Conservation (phyloP, 176 grass and related monocot genomes). For the Oryza rufipogon region DNA sequence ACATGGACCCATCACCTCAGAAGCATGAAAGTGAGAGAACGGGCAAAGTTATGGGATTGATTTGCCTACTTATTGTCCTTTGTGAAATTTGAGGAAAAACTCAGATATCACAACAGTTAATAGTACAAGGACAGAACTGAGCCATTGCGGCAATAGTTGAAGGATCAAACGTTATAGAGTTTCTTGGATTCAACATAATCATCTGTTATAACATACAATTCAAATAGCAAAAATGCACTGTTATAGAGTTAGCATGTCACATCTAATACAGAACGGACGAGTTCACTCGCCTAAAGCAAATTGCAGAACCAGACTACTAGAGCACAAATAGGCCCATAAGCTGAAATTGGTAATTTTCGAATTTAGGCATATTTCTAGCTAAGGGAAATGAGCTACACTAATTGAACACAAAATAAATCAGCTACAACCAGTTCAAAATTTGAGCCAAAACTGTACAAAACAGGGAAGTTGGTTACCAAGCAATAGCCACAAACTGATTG, state of each 20-base stretch:
- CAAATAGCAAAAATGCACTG: neutral
- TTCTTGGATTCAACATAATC: neutral
- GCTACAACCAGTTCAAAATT: neutral
- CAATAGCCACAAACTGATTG: neutral
- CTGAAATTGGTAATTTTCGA: neutral
- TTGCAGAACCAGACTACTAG: neutral
- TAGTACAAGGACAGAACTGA: neutral
- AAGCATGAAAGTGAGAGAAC: neutral
- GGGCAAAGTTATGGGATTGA: neutral
- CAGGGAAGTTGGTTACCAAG: neutral
- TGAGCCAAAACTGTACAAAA: neutral
- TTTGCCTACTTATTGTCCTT: neutral
- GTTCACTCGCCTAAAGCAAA: neutral
- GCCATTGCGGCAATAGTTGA: neutral
- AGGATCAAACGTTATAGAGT: neutral
- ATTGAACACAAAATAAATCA: neutral
- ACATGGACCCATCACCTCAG: neutral
- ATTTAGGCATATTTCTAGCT: neutral
- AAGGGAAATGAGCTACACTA: neutral
- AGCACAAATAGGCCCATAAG: neutral
- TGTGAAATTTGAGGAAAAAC: no score
- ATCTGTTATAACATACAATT: neutral
- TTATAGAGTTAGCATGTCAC: neutral
- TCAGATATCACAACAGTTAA: neutral
- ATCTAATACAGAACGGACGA: neutral